Evolutionary conservation across 345 rosid species (phyloP), one percentile per base, ranked within the genome.

Genomic region (Euphorbia peplus): DNA sequence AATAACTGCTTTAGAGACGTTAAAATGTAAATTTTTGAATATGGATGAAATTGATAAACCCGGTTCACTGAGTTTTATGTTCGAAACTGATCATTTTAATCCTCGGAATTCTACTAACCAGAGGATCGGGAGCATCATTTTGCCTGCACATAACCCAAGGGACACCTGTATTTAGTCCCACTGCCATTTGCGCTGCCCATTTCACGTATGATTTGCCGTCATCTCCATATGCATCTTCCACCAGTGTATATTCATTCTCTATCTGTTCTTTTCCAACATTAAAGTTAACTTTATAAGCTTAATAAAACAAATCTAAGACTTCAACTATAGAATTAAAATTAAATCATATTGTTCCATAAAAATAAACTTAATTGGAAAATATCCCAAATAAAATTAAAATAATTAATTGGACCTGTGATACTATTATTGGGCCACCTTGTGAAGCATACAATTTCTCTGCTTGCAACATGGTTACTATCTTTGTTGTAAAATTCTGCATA

Each of bases 61-160:
- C n/a, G n/a, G 37, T 32, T 32, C 3, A 32, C 37, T 32, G 37
- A 32, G 37, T 32, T 32, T 32, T 32, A 32, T 32, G 6, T 32
- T 32, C 3, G 6, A 32, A 32, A 6, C 18, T 22, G n/a, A n/a
- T n/a, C n/a, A n/a, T n/a, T n/a, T n/a, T n/a, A n/a, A n/a, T n/a
- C n/a, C n/a, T n/a, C n/a, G n/a, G n/a, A n/a, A n/a, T n/a, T n/a
- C n/a, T 52, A 79, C 93, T 61, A 67, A 90, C 95, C 88, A 92
- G 80, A 11, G 95, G 95, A 70, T 88, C 88, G 60, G 93, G 95
- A 70, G 95, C 96, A 78, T 92, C 87, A 50, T 80, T 69, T 79
- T 92, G 95, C 84, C 87, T 90, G 82, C 98, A 88, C 96, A 92
- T 92, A 62, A 82, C 85, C 95, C 98, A 92, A 8, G 98, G 98